Evolutionary conservation across 2,329 filamentous ascomycete species (phyloP).

Genomic region (Phyllosticta paracitricarpa): DNA sequence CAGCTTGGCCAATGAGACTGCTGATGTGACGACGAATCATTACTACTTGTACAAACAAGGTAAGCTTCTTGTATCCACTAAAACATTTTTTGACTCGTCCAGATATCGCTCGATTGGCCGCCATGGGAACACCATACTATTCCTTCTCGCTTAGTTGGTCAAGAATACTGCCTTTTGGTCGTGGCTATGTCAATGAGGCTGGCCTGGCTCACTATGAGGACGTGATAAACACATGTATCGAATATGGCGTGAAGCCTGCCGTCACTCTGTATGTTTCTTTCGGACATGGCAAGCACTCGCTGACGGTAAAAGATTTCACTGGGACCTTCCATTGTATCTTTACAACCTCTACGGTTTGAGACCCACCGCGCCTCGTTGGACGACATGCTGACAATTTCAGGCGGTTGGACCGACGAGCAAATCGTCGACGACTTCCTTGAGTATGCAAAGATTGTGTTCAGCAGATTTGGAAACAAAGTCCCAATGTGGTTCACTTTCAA

Average conservation of each 20-base stretch:
- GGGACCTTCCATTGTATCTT: constrained; percentile 20
- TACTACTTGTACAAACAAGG: constrained; percentile 42
- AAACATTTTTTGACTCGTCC: neutral
- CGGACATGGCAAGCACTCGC: neutral
- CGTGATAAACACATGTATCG: constrained; percentile 34
- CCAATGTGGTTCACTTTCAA: constrained; percentile 34
- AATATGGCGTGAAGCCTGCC: constrained; percentile 34
- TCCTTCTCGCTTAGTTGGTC: constrained; percentile 40
- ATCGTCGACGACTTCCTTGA: constrained; percentile 29
- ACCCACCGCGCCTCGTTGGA: neutral
- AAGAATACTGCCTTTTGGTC: constrained; percentile 39
- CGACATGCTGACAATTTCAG: neutral
- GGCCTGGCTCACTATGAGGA: constrained; percentile 41
- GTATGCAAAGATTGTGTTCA: constrained; percentile 31
- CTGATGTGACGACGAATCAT: constrained; percentile 41
- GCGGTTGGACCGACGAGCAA: constrained; percentile 25
- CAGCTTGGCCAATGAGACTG: constrained; percentile 25
- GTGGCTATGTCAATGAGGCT: constrained; percentile 34
- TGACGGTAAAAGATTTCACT: neutral
- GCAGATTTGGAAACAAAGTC: constrained; percentile 29
- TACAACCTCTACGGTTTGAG: constrained; percentile 25
- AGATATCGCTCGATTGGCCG: constrained; percentile 30
- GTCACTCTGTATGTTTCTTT: constrained; percentile 29
- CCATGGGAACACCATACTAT: constrained; percentile 25
- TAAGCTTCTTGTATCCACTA: neutral